Evolutionary conservation across 140 eudicot genomes (phyloP), one percentile per base, ranked within the genome.

Genomic region (Ambrosia hybrid): DNA sequence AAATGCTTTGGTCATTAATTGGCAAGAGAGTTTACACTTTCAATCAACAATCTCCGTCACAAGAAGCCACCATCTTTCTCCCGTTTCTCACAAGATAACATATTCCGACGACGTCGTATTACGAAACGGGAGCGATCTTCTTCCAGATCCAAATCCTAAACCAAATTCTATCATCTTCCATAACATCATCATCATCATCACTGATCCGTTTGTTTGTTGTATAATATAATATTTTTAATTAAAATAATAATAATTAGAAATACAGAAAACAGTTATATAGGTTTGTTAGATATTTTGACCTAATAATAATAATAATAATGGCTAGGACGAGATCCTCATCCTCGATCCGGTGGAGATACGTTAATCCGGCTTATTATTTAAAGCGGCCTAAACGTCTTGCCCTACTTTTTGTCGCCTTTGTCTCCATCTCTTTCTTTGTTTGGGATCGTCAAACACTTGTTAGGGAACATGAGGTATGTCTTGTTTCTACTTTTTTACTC

Each of bases 371-470:
- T 26, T 94, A 94, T 85, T 94, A 94, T 78, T 75, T 94, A 84
- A 94, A 86, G 82, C 80, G 99, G 7, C 99, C 99, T 0, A 94
- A 94, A 67, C 89, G 93, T 12, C 88, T 94, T 7, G 99, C 99
- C 10, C 67, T 86, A 59, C 81, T 94, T 15, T 84, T 94, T 46
- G 81, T 94, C 0, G 77, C 73, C 0, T 94, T 94, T 48, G 94
- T 94, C 17, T 78, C 73, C 51, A 77, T 76, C 15, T 70, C 94
- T n/a, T 79, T 88, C 65, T 68, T 94, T 59, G 74, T 90, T 6
- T 94, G 97, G 96, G 99, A 94, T 84, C 99, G 99, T 4, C 99
- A 94, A 43, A 94, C 96, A 60, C 85, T 94, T 34, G 84, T 88
- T n/a, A 79, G 85, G 9, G 97, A 94, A 68, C 96, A 94, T 69